Base-by-base conservation (phyloP, 2,329 filamentous ascomycete genomes). In the Colletotrichum eleusines region DNA sequence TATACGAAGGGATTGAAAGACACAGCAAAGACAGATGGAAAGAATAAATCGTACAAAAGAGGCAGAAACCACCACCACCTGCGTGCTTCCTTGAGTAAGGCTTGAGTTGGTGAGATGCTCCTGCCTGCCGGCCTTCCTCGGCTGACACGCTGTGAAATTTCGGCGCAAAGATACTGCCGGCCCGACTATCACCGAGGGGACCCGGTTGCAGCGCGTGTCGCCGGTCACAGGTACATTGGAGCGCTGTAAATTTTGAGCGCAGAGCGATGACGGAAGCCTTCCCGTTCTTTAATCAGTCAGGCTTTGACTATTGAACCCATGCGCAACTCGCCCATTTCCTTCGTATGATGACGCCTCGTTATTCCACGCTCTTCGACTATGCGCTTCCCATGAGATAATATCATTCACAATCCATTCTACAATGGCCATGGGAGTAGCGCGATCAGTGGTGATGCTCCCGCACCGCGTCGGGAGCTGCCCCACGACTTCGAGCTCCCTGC, bases 401-500 rank as follows among this genome's bases (percentile, higher is more conserved):
- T n/a, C 40, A 35, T 57, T 33, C 20, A 60, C 11, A 26, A 8
- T 63, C 64, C 68, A 44, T 71, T 71, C 46, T 28, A 57, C 53
- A 51, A 72, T 72, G 69, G 66, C 66, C 78, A 81, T 83, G 80
- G 84, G 83, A 79, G 81, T 81, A 77, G 80, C 84, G 76, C 85
- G 84, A 75, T 83, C 83, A 76, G 81, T 81, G 73, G 75, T 77
- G 80, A 81, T 86, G 81, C 81, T 85, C 80, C 84, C 84, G 73
- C 82, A 81, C 76, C 80, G 83, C 78, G 80, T 79, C 74, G 79
- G 80, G 73, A 76, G 76, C 77, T 77, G 79, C 50, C 35, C 69
- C 33, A 55, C 40, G 38, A 63, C 63, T 33, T 60, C 33, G 18
- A 59, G 48, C 38, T 67, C 71, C 20, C 51, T 68, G 40, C 44